Base-by-base conservation (phyloP, 306 rosid species). In the Neltuma alba region DNA sequence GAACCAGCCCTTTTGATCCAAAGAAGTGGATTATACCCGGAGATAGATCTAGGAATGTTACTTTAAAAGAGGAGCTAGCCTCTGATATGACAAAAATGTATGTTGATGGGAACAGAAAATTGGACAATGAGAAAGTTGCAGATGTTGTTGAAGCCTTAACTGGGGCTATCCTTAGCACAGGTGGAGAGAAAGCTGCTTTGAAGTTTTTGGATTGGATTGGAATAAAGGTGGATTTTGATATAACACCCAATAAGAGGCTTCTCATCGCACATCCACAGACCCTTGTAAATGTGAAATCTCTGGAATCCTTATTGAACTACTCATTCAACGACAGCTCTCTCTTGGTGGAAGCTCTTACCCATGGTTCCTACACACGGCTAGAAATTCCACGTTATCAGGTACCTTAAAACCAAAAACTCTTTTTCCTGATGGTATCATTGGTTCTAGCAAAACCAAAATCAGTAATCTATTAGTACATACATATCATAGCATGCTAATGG, bases 111-210 rank as follows among this genome's bases (percentile, higher is more conserved):
- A 86, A 1, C 14, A 82, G 89, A 67, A 76, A 83, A 68, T 18
- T 92, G 8, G 61, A 82, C 9, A 6, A 62, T 16, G 74, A 83
- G 48, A 67, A 40, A 9, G 76, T 92, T 72, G 93, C 92, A 27
- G 89, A 92, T 85, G 96, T 87, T 47, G 93, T 92, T 41, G 93
- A 92, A 83, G 93, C 97, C 61, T 86, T 92, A 48, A 89, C 89
- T 54, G 96, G 96, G 82, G 92, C 89, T 48, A 79, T 83, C 77
- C 88, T 91, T 44, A 86, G 88, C 85, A 79, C 76, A 2, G 84
- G 84, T 20, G 93, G 90, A 9, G 96, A 92, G 84, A 73, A 11
- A 25, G 76, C 86, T 40, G 91, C 95, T 48, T 21, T 86, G 20
- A 41, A 70, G 34, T 90, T 92, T 85, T 81, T 92, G 89, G 84